These are phyloP conservation scores for Candida hungchunana DNA, from an alignment of 805 yeast species.

Conservation along the genomic window DNA sequence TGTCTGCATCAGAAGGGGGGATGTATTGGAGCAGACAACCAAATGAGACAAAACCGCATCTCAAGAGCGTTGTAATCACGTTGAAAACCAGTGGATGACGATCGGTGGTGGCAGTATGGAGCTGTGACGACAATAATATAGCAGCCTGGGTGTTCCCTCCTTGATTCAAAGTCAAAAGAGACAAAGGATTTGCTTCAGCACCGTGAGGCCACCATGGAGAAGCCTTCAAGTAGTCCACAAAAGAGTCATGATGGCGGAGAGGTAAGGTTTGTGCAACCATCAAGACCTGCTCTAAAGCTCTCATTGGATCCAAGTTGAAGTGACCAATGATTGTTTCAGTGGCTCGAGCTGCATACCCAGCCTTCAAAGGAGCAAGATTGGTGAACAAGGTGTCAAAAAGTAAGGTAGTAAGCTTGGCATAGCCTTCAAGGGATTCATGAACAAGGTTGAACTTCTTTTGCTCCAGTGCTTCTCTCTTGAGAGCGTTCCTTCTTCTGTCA, in stretches of 20 bases:
- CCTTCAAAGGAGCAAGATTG: conserved; percentile 37
- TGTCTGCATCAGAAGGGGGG: conserved; percentile 45
- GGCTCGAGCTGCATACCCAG: conserved; percentile 41
- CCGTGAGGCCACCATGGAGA: conserved; percentile 67
- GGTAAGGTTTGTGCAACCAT: conserved; percentile 46
- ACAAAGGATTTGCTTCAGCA: conserved; percentile 29
- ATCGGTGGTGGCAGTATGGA: background rate
- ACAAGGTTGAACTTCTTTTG: conserved; percentile 61
- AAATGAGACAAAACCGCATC: conserved; percentile 62
- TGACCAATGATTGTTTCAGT: conserved; percentile 65
- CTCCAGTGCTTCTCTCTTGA: conserved; percentile 9
- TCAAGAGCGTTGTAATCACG: conserved; percentile 48
- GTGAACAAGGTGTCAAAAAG: conserved; percentile 39
- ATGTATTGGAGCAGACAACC: conserved; percentile 55
- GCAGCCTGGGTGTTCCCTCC: conserved; percentile 60
- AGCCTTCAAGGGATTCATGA: conserved; percentile 78
- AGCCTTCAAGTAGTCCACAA: conserved; percentile 43
- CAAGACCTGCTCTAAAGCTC: conserved; percentile 61
- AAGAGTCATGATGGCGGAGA: conserved; percentile 40
- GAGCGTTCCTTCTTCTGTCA: background rate
- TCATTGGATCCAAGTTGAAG: conserved; percentile 67
- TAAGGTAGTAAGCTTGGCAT: conserved; percentile 55
- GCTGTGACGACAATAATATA: conserved; percentile 40
- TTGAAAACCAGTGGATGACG: too few relatives aligned
- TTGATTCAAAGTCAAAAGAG: conserved; percentile 29